These are phyloP conservation scores for Trichoderma koningiopsis DNA, from an alignment of 2,329 filamentous ascomycete genomes.

Conservation along the genomic window DNA sequence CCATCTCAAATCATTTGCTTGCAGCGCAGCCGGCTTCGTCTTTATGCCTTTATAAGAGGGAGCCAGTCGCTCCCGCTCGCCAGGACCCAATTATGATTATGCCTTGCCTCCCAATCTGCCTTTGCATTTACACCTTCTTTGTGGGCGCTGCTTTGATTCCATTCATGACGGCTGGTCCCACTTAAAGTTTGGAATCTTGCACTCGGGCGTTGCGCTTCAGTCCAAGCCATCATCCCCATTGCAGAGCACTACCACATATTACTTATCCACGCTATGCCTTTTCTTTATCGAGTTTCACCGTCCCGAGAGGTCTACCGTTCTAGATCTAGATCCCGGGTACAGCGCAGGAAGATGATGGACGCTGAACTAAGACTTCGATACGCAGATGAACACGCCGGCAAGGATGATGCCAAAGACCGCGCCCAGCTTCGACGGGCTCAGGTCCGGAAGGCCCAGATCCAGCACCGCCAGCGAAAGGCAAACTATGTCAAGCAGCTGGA, in stretches of 20 bases:
- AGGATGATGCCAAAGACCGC: slow-evolving; percentile 41
- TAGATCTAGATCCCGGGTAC: neutral
- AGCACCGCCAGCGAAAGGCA: slow-evolving; percentile 59
- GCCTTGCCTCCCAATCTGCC: neutral
- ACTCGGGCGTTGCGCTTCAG: neutral
- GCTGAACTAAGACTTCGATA: slow-evolving; percentile 7
- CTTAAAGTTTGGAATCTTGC: slow-evolving; percentile 24
- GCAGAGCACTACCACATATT: neutral
- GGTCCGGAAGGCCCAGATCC: slow-evolving; percentile 55
- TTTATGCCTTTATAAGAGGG: neutral
- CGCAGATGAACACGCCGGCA: slow-evolving; percentile 13
- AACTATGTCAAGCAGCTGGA: slow-evolving; percentile 59
- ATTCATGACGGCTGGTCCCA: slow-evolving; percentile 12
- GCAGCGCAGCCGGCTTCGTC: neutral
- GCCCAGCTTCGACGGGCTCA: slow-evolving; percentile 52
- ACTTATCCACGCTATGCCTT: slow-evolving; percentile 15
- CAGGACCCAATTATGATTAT: neutral
- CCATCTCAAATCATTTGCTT: neutral
- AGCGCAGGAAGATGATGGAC: slow-evolving; percentile 27
- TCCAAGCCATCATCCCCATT: neutral
- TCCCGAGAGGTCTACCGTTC: neutral
- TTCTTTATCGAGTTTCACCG: slow-evolving; percentile 12
- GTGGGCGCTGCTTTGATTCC: slow-evolving; percentile 13
- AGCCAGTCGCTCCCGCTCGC: slow-evolving; percentile 1
- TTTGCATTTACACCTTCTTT: neutral